These are phyloP conservation scores for Cyphellophora attinorum DNA, from an alignment of 2,329 filamentous ascomycete species.

Conservation along the genomic window DNA sequence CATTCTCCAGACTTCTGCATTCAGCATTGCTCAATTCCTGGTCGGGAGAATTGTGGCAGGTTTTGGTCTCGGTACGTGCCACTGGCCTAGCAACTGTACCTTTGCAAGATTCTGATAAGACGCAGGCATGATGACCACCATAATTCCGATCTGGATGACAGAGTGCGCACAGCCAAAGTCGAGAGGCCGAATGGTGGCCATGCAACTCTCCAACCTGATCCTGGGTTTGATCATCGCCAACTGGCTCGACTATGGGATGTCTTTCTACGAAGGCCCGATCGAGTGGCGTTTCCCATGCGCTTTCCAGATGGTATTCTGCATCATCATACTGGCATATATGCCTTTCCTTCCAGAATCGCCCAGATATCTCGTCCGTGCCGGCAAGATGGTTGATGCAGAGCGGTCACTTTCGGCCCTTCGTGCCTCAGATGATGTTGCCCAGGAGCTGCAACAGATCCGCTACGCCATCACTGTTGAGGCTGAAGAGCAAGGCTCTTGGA, in stretches of 20 bases:
- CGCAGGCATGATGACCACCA: slow-evolving; percentile 20
- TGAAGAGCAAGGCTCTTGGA: slow-evolving; percentile 22
- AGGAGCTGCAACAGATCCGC: slow-evolving; percentile 29
- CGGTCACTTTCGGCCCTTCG: slow-evolving; percentile 30
- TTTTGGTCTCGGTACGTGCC: slow-evolving; percentile 21
- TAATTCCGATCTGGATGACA: slow-evolving; percentile 24
- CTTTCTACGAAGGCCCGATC: slow-evolving; percentile 37
- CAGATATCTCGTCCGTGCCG: slow-evolving; percentile 43
- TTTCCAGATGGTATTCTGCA: slow-evolving; percentile 47
- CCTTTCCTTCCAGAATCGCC: slow-evolving; percentile 35
- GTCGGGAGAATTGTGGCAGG: slow-evolving; percentile 38
- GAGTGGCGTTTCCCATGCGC: slow-evolving; percentile 49
- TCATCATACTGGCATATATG: slow-evolving; percentile 39
- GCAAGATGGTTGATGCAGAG: slow-evolving; percentile 42
- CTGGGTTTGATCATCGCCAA: slow-evolving; percentile 37
- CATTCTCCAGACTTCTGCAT: slow-evolving; percentile 29
- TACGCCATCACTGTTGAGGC: slow-evolving; percentile 19
- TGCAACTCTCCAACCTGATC: slow-evolving; percentile 38
- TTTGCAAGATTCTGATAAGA: too few species aligned
- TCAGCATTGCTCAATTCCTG: slow-evolving; percentile 29
- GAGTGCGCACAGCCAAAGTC: slow-evolving; percentile 32
- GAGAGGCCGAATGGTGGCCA: slow-evolving; percentile 41
- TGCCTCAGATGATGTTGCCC: slow-evolving; percentile 22
- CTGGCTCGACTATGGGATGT: slow-evolving; percentile 41
- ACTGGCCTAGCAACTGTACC: too few species aligned